phyloP scores from a whole-genome alignment of 2,329 filamentous ascomycete species.

The Escovopsis sp. region DNA sequence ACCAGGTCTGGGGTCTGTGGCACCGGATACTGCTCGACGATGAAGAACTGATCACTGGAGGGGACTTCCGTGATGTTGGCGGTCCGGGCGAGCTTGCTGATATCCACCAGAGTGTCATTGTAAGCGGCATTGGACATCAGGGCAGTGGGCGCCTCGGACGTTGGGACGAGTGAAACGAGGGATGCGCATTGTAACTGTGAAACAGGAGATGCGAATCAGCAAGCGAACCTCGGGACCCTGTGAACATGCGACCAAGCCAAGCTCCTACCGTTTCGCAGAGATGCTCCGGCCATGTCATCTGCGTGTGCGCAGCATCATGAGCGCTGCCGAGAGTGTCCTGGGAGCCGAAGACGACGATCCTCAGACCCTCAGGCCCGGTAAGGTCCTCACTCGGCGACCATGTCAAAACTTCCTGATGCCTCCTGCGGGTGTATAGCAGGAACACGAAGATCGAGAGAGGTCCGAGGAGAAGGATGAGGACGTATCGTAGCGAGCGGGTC shows the following conservation, averaged over 20 bases:
- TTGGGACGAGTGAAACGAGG: slow-evolving; percentile 30
- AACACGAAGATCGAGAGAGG: slow-evolving; percentile 13
- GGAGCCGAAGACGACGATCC: slow-evolving; percentile 36
- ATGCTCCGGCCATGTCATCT: slow-evolving; percentile 30
- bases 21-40: slow-evolving; percentile 27
- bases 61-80: slow-evolving; percentile 18
- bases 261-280: slow-evolving; percentile 31
- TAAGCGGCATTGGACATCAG: slow-evolving; percentile 41
- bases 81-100: slow-evolving; percentile 18
- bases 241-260: neutral
- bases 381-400: slow-evolving; percentile 9
- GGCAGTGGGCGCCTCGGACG: slow-evolving; percentile 25
- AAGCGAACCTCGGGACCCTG: too few relatives aligned
- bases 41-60: slow-evolving; percentile 28
- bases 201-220: too few relatives aligned
- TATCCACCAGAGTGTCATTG: slow-evolving; percentile 22
- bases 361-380: slow-evolving; percentile 19
- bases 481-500: slow-evolving; percentile 15
- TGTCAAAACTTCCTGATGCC: slow-evolving; percentile 11
- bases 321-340: slow-evolving; percentile 31
- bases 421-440: slow-evolving; percentile 9
- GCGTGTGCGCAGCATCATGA: slow-evolving; percentile 9
- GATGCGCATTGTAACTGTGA: slow-evolving; percentile 29
- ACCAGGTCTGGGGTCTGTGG: slow-evolving; percentile 26
- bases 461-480: slow-evolving; percentile 12